These are phyloP conservation scores for Capsicum pubescens DNA, from an alignment of 257 asterid genomes.

Conservation along the genomic window DNA sequence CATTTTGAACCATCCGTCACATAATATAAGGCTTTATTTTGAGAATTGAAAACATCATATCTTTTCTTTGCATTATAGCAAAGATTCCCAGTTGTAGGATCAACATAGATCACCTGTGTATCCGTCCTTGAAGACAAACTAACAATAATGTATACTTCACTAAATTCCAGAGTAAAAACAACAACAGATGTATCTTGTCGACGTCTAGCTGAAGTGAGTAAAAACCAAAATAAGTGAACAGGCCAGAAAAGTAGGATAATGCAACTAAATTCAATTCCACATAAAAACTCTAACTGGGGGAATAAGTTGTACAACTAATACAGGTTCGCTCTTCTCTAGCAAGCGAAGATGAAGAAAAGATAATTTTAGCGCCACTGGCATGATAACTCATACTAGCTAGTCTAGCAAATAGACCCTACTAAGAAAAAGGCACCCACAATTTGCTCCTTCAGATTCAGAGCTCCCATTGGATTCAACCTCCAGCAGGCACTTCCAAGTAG, in stretches of 20 bases:
- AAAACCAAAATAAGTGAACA: slow-evolving; percentile 14
- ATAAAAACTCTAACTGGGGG: background rate
- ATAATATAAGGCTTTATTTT: slow-evolving; percentile 75
- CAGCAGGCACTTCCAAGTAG: background rate
- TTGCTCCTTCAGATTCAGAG: background rate
- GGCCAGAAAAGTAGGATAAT: background rate
- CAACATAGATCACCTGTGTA: slow-evolving; percentile 94
- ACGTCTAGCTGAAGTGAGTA: slow-evolving; percentile 47
- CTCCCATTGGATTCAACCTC: slow-evolving; percentile 6
- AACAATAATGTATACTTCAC: slow-evolving; percentile 82
- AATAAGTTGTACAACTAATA: background rate
- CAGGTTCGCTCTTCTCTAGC: background rate
- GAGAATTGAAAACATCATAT: slow-evolving; percentile 82
- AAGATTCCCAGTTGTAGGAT: slow-evolving; percentile 93
- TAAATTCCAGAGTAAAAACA: slow-evolving; percentile 79
- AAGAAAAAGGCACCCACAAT: background rate
- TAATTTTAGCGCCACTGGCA: background rate
- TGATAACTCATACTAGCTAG: background rate
- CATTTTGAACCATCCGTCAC: slow-evolving; percentile 78
- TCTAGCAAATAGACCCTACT: background rate
- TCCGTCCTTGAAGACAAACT: slow-evolving; percentile 83
- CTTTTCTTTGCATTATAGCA: slow-evolving; percentile 65
- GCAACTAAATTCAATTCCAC: slow-evolving; percentile 18
- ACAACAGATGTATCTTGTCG: slow-evolving; percentile 79
- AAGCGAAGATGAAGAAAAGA: background rate